These are phyloP conservation scores for Acephala macrosclerotiorum DNA, from an alignment of 2,329 filamentous ascomycete genomes.

Conservation along the genomic window DNA sequence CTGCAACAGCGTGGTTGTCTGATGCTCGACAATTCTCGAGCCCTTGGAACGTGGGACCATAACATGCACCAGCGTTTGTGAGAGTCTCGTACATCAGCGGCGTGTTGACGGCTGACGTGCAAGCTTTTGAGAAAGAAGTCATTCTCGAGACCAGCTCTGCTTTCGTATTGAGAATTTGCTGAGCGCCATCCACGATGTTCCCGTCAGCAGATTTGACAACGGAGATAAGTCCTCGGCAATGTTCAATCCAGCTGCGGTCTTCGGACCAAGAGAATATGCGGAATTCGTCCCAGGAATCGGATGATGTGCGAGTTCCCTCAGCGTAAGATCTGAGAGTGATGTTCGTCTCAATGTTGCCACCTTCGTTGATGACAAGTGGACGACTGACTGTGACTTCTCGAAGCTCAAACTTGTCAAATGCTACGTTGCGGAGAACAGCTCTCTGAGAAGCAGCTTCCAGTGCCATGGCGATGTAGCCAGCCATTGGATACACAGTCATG, in stretches of 20 bases:
- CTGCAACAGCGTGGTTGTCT: slow-evolving; percentile 42
- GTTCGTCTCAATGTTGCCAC: slow-evolving; percentile 54
- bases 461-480: slow-evolving; percentile 47
- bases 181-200: slow-evolving; percentile 34
- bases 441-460: slow-evolving; percentile 43
- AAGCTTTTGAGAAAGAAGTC: slow-evolving; percentile 41
- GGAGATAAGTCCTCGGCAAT: slow-evolving; percentile 37
- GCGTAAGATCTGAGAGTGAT: slow-evolving; percentile 46
- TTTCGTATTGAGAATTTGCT: slow-evolving; percentile 29
- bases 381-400: slow-evolving; percentile 57
- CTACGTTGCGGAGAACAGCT: slow-evolving; percentile 40
- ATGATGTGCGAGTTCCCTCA: slow-evolving; percentile 51
- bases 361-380: slow-evolving; percentile 59
- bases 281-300: slow-evolving; percentile 62
- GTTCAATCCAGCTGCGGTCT: slow-evolving; percentile 61
- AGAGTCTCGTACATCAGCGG: slow-evolving; percentile 55
- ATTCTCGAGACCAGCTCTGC: slow-evolving; percentile 43
- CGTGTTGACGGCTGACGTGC: slow-evolving; percentile 43
- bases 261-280: slow-evolving; percentile 60
- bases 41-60: slow-evolving; percentile 60
- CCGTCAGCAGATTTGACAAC: slow-evolving; percentile 25
- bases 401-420: slow-evolving; percentile 53
- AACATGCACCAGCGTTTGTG: slow-evolving; percentile 54
- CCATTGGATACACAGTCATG: slow-evolving; percentile 44
- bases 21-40: slow-evolving; percentile 54